Evolutionary conservation across 2,329 filamentous ascomycete species (phyloP), one percentile per base, ranked within the genome.

Genomic region (Fusarium pseudoanthophilum): DNA sequence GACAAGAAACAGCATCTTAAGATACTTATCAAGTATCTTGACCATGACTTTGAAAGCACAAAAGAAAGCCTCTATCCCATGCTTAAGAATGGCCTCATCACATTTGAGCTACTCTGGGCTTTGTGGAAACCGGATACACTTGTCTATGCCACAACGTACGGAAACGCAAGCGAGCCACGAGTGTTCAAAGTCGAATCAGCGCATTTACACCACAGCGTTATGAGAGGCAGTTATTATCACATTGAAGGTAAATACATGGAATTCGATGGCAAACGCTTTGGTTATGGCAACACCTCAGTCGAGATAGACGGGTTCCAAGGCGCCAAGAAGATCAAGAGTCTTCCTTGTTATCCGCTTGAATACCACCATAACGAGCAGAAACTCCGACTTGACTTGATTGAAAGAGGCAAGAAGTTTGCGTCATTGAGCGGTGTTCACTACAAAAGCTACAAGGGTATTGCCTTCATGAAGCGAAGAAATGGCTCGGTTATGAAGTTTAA

Each of bases 101-200:
- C 94, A 0, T 97, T 95, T 75, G 94, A 97, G 64, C 87, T 97
- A 5, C 85, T 97, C 2, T 97, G 95, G 95, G 94, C 94, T 0
- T 83, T 97, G 7, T 97, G 93, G 88, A 97, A 96, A 78, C 95
- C 95, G 0, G 93, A 94, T 76, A 94, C 93, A 0, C 88, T 97
- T 26, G 92, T 90, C 2, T 95, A 92, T 79, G 90, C 92, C 0
- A 89, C 90, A 0, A 95, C 93, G 0, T 97, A 97, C 71, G 92
- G 92, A 7, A 91, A 90, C 40, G 84, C 87, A 20, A 93, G 95
- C 43, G 91, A 96, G 76, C 93, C 94, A 4, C 89, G 93, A 21
- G 92, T 92, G 15, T 95, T 97, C 87, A 95, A 93, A 80, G 90
- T 95, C 3, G 93, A 95, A 67, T 88, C 91, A 72, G 91, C 92